phyloP scores from a whole-genome alignment of 2,329 filamentous ascomycete species.

The Hymenoscyphus albidus region DNA sequence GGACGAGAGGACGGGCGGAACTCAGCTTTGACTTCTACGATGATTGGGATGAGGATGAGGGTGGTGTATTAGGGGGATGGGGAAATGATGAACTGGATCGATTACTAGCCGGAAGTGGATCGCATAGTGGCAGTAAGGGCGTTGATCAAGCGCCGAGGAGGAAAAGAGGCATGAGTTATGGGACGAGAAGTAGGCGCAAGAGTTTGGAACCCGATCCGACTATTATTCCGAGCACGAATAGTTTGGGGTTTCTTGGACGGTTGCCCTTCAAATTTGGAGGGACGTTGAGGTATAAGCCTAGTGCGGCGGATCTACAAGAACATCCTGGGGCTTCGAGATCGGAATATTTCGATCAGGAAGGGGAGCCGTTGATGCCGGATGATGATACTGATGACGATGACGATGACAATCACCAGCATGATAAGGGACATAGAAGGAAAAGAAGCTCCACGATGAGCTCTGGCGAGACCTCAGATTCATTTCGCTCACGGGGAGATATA shows the following conservation, averaged over 20 bases:
- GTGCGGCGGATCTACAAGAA: conserved; percentile 84
- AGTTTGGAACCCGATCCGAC: conserved; percentile 67
- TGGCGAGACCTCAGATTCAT: conserved; percentile 77
- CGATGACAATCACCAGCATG: conserved; percentile 12
- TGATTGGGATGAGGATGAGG: conserved; percentile 72
- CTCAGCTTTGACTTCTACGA: conserved; percentile 96
- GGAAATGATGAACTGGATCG: conserved; percentile 82
- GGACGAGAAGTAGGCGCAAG: conserved; percentile 57
- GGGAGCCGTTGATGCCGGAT: conserved; percentile 64
- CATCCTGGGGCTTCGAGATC: conserved; percentile 59
- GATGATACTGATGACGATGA: conserved; percentile 29
- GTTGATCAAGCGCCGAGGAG: conserved; percentile 62
- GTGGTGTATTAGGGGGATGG: conserved; percentile 67
- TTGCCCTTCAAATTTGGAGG: conserved; percentile 83
- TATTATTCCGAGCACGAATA: conserved; percentile 82
- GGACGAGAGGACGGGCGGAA: conserved; percentile 63
- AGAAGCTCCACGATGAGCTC: conserved; percentile 78
- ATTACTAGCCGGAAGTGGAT: conserved; percentile 67
- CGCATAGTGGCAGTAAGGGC: conserved; percentile 38
- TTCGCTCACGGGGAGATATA: conserved; percentile 82
- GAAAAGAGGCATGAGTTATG: conserved; percentile 87
- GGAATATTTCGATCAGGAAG: conserved; percentile 48
- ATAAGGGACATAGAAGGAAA: conserved; percentile 44
- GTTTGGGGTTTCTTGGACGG: conserved; percentile 78
- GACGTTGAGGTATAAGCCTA: conserved; percentile 82